Conservation (phyloP, 106 monocot species). For the Amphibolis antarctica region DNA sequence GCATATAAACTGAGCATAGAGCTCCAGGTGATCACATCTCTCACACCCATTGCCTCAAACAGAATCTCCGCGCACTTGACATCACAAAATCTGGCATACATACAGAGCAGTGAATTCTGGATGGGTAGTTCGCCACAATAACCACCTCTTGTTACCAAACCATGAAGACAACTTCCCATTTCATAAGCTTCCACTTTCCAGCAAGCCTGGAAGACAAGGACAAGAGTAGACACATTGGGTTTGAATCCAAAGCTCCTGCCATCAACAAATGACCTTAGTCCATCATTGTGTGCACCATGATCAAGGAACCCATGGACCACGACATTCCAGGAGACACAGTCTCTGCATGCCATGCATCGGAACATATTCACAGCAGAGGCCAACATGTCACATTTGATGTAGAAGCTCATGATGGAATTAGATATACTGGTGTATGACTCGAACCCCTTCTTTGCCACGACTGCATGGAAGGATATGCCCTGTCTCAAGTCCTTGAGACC, state of each 20-base stretch:
- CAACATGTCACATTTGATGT: conserved; percentile 41
- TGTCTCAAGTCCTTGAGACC: conserved; percentile 13
- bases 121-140: conserved; percentile 20
- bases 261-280: conserved; percentile 32
- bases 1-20: conserved; percentile 39
- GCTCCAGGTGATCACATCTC: conserved; percentile 72
- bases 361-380: conserved; percentile 31
- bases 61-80: conserved; percentile 28
- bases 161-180: conserved; percentile 38
- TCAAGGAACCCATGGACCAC: conserved; percentile 48
- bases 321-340: conserved; percentile 78
- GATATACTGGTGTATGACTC: conserved; percentile 20
- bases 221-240: conserved; percentile 47
- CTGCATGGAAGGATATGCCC: conserved; percentile 41
- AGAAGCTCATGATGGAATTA: conserved; percentile 70
- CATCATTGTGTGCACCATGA: conserved; percentile 14
- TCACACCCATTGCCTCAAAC: conserved; percentile 60
- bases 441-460: conserved; percentile 41
- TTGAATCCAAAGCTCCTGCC: conserved; percentile 31
- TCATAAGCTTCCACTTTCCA: conserved; percentile 37
- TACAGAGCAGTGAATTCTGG: conserved; percentile 43
- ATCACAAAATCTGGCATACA: conserved; percentile 38
- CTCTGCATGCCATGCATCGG: conserved; percentile 25
- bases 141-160: conserved; percentile 31
- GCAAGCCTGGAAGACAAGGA: conserved; percentile 55